A percentile compares a stretch with the other conserved stretches of the same genome.
Evolutionary conservation across 495 filamentous ascomycete genomes (phyloP).

Genomic region (Polyplosphaeria fusca): DNA sequence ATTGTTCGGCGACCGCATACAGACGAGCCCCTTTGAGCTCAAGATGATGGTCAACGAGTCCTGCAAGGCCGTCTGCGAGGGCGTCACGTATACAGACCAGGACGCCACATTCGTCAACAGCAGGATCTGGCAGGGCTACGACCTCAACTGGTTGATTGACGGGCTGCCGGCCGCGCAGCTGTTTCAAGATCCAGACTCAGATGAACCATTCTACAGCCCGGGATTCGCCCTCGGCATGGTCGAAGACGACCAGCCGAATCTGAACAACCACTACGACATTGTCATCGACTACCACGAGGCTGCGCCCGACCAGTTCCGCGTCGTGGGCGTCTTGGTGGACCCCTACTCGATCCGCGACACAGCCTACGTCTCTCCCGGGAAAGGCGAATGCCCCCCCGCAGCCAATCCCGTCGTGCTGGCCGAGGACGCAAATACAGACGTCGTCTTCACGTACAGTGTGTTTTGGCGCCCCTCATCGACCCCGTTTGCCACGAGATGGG

Average conservation of each 20-base stretch:
- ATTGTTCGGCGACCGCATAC: slow-evolving; percentile 92
- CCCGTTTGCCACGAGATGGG: slow-evolving; percentile 94
- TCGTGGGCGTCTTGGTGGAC: slow-evolving; percentile 86
- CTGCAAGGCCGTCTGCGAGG: slow-evolving; percentile 73
- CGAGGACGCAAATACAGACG: slow-evolving; percentile 64
- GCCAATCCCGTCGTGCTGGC: slow-evolving; percentile 55
- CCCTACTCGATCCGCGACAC: slow-evolving; percentile 68
- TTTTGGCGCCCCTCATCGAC: slow-evolving; percentile 76
- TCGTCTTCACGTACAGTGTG: slow-evolving; percentile 88
- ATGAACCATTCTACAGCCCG: slow-evolving; percentile 74
- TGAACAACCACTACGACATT: slow-evolving; percentile 96
- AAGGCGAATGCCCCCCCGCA: slow-evolving; percentile 59
- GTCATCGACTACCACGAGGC: slow-evolving; percentile 86
- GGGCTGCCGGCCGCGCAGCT: slow-evolving; percentile 85
- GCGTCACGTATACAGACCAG: slow-evolving; percentile 60
- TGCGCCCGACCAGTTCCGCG: slow-evolving; percentile 65
- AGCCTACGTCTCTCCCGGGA: slow-evolving; percentile 50
- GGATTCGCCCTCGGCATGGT: slow-evolving; percentile 79
- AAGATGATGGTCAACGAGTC: slow-evolving; percentile 79
- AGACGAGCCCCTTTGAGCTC: slow-evolving; percentile 84
- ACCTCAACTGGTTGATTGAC: slow-evolving; percentile 93
- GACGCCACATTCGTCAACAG: slow-evolving; percentile 76
- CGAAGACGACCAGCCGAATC: slow-evolving; percentile 46
- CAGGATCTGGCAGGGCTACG: slow-evolving; percentile 75
- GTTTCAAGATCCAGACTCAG: slow-evolving; percentile 67